Base-by-base conservation (phyloP, 2,329 filamentous ascomycete species). In the Talaromyces sp. region DNA sequence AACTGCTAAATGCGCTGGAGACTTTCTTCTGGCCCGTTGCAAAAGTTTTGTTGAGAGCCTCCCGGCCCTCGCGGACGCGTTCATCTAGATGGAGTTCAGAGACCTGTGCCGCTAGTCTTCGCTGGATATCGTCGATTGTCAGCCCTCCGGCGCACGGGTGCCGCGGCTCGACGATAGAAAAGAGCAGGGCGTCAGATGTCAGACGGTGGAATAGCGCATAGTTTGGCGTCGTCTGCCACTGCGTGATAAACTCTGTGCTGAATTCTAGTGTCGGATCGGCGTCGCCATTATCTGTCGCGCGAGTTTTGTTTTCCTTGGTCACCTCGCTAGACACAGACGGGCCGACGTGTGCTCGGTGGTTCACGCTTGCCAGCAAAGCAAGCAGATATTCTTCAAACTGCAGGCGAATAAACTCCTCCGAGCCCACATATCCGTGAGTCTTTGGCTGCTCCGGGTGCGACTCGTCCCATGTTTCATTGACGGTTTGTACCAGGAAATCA, bases 341-440 rank as follows among this genome's bases (percentile, higher is more conserved):
- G 68, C 85, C 87, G 74, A 92, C 91, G 72, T 96, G 88, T 68
- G 85, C 86, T 74, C 92, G 92, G 72, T 96, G 97, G 72, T 97
- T 97, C 66, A 92, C 89, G 0, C 90, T 87, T 0, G 92, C 90
- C 50, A 97, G 85, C 63, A 99, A 83, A 0, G 92, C 91, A 26
- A 97, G 83, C 6, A 99, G 83, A 71, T 99, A 99, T 69, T 97
- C 92, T 75, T 99, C 94, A 64, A 99, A 99, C 69, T 97, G 93
- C 46, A 97, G 85, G 31, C 94, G 86, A 67, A 99, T 99, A 70
- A 97, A 97, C 72, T 97, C 94, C 76, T 99, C 94, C 64, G 92
- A 97, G 31, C 94, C 94, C 41, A 91, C 87, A 70, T 97, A 99
- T 31, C 92, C 92, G 80, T 97, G 88, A 2, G 91, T 96, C 69